Percentiles rank a stretch among this genome's conserved stretches.
phyloP scores from a whole-genome alignment of 805 yeast genomes.

The Candida anglica region DNA sequence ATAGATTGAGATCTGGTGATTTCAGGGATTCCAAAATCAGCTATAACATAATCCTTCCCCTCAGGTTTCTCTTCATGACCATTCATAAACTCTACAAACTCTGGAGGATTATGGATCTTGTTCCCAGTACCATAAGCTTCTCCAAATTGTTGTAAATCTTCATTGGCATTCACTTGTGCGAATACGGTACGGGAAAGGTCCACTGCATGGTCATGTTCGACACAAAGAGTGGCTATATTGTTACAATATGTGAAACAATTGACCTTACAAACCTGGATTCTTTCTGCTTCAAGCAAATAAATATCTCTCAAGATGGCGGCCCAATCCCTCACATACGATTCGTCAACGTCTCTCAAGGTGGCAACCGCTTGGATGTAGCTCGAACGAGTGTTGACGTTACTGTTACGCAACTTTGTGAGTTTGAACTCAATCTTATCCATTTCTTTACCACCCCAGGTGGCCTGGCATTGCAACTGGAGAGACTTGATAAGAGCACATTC shows the following conservation, averaged over 20 bases:
- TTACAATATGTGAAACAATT: slow-evolving; percentile 79
- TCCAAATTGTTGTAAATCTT: slow-evolving; percentile 56
- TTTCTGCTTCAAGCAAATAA: slow-evolving; percentile 68
- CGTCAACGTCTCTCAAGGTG: slow-evolving; percentile 52
- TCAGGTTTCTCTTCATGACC: slow-evolving; percentile 26
- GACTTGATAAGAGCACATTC: slow-evolving; percentile 60
- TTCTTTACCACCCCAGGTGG: slow-evolving; percentile 63
- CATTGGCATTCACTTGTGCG: slow-evolving; percentile 62
- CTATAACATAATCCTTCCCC: slow-evolving; percentile 16
- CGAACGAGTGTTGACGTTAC: slow-evolving; percentile 39
- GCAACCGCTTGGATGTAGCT: slow-evolving; percentile 57
- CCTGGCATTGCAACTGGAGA: slow-evolving; percentile 55
- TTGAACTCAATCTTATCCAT: slow-evolving; percentile 56
- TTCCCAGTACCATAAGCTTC: slow-evolving; percentile 61
- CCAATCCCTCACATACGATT: slow-evolving; percentile 74
- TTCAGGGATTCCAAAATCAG: slow-evolving; percentile 26
- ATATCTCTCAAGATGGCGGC: slow-evolving; percentile 53
- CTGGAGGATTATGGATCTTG: slow-evolving; percentile 54
- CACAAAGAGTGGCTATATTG: slow-evolving; percentile 69
- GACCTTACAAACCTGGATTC: slow-evolving; percentile 64
- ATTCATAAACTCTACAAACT: slow-evolving; percentile 54
- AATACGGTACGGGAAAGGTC: slow-evolving; percentile 64
- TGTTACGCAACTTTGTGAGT: slow-evolving; percentile 44
- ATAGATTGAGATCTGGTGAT: no score
- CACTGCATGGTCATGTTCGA: slow-evolving; percentile 71